Evolutionary conservation across 768 basidiomycete genomes (phyloP).

Genomic region (Trametes meyenii): DNA sequence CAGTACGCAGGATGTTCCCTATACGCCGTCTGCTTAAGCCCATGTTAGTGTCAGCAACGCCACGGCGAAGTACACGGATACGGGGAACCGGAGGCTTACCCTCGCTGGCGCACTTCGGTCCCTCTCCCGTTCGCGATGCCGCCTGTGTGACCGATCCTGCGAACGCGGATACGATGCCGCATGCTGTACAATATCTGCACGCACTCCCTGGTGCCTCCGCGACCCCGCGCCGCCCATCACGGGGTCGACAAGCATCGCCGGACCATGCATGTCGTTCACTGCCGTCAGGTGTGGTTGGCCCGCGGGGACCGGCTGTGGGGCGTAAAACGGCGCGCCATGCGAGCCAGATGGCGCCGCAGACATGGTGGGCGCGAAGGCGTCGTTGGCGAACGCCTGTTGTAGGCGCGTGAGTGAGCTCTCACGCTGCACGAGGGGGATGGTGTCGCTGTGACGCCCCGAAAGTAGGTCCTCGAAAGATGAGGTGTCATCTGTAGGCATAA

Average conservation of each 20-base stretch:
- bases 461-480: slow-evolving; percentile 27
- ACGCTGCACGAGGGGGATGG: slow-evolving; percentile 32
- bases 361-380: slow-evolving; percentile 20
- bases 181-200: slow-evolving; percentile 27
- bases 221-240: not conserved
- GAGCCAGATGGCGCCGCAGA: slow-evolving; percentile 25
- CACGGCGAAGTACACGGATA: no score
- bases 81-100: not conserved
- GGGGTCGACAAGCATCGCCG: slow-evolving; percentile 24
- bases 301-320: slow-evolving; percentile 16
- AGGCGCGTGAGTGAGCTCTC: slow-evolving; percentile 33
- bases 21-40: not conserved
- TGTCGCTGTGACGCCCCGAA: slow-evolving; percentile 17
- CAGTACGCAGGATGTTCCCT: slow-evolving; percentile 20
- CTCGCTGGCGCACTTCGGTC: slow-evolving; percentile 16
- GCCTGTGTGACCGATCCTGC: slow-evolving; percentile 5
- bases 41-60: not conserved
- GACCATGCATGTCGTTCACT: slow-evolving; percentile 23
- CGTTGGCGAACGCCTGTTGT: slow-evolving; percentile 32
- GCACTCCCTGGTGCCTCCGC: slow-evolving; percentile 20
- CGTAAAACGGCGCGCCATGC: slow-evolving; percentile 24
- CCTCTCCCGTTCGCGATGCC: slow-evolving; percentile 17
- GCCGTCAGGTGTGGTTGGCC: slow-evolving; percentile 15
- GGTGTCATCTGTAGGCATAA: slow-evolving; percentile 14
- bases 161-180: slow-evolving; percentile 12